Conservation (phyloP, 2,329 filamentous ascomycete genomes). For the Aspergillus pseudotamarii region DNA sequence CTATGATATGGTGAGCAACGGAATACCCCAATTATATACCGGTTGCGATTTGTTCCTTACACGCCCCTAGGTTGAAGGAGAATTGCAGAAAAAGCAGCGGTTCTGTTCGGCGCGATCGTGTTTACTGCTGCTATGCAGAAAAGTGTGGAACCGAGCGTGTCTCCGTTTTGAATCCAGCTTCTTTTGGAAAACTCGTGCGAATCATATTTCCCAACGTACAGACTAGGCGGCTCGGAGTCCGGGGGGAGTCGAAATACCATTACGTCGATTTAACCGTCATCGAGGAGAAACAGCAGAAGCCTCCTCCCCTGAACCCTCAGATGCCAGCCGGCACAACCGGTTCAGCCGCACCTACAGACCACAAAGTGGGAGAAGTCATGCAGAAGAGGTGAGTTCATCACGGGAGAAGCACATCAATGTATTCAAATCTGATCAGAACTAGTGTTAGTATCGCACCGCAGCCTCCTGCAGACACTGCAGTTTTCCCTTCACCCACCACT, state of each 20-base stretch:
- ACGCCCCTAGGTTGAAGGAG: slow-evolving; percentile 46
- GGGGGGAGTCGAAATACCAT: slow-evolving; percentile 98
- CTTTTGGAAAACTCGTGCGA: slow-evolving; percentile 94
- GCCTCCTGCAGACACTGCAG: slow-evolving; percentile 40
- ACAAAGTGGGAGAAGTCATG: slow-evolving; percentile 28
- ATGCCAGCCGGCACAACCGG: slow-evolving; percentile 25
- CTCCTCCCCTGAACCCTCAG: slow-evolving; percentile 29
- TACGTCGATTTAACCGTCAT: slow-evolving; percentile 63
- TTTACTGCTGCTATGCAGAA: slow-evolving; percentile 94
- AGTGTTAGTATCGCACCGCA: slow-evolving; percentile 36
- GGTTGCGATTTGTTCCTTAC: slow-evolving; percentile 13
- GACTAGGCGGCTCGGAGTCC: slow-evolving; percentile 85
- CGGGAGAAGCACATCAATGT: background rate
- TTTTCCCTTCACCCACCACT: slow-evolving; percentile 44
- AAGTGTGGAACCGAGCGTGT: slow-evolving; percentile 91
- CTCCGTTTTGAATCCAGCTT: slow-evolving; percentile 92
- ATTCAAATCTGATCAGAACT: slow-evolving; percentile 16
- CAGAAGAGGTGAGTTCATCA: slow-evolving; percentile 32
- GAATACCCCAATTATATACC: background rate
- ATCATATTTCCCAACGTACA: slow-evolving; percentile 95
- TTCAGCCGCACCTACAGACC: slow-evolving; percentile 24
- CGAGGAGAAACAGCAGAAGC: slow-evolving; percentile 46
- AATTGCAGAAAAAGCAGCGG: slow-evolving; percentile 50
- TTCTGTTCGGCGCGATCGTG: slow-evolving; percentile 87
- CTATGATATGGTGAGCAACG: slow-evolving; percentile 54